Evolutionary conservation across 495 filamentous ascomycete species (phyloP), one percentile per base, ranked within the genome.

Genomic region (Trypethelium eluteriae): DNA sequence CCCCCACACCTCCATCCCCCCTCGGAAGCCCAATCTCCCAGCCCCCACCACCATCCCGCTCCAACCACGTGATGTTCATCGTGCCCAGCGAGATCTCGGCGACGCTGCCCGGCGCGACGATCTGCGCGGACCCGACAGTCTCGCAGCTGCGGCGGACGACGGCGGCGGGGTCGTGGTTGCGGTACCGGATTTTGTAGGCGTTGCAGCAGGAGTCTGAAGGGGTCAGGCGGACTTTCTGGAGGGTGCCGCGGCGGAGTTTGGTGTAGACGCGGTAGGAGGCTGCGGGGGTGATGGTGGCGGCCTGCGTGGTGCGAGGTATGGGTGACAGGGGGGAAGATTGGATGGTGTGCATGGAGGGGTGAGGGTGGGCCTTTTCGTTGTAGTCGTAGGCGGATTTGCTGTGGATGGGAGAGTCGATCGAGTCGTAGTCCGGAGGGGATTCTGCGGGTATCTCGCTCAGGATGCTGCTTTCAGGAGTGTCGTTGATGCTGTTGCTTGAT

Each of bases 241-340:
- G 53, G 32, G 53, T 59, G 53, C 25, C 18, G 32, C 18, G 53
- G 25, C 32, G 7, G 32, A 32, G 7, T 36, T 59, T 59, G 25
- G 18, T 36, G n/a, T 59, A 18, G n/a, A 59, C 53, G 53, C 53
- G 53, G 53, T 59, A 59, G 53, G 53, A 59, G 32, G 53, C 32
- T 59, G 53, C 53, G 12, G 16, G 0, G n/a, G 49, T 11, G 53
- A 2, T 59, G 53, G 53, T 36, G 11, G 53, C 5, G 53, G 53
- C 32, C 5, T 34, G 3, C 25, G 53, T 2, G 49, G 12, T 53
- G 16, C 25, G 25, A 25, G 25, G 25, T 25, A 25, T 25, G 25
- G 25, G 25, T 25, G 25, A 25, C 25, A 25, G 25, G 25, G 49
- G 0, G 11, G 49, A n/a, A 25, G 9, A n/a, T 53, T 53, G 49